A percentile compares a stretch with the other conserved stretches of the same genome.
Conservation (phyloP, 345 rosid genomes). For the Eucalyptus polybractea region DNA sequence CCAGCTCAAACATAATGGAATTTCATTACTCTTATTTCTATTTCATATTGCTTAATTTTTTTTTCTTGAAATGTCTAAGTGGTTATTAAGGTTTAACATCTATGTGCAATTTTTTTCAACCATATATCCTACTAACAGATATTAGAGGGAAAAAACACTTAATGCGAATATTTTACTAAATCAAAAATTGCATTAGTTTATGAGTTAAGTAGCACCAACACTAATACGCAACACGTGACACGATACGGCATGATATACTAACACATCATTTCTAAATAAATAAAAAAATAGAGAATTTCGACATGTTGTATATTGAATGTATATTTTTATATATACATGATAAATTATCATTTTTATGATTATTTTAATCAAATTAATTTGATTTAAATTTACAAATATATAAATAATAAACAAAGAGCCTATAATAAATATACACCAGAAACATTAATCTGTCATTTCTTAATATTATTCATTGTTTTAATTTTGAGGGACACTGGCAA, state of each 20-base stretch:
- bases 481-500: rapidly evolving
- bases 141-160: not conserved
- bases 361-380: too few relatives aligned
- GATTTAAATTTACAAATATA: too few relatives aligned
- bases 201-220: rapidly evolving
- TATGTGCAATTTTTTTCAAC: not conserved
- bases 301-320: rapidly evolving
- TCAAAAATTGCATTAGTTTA: not conserved
- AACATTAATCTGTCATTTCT: rapidly evolving
- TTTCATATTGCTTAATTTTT: not conserved
- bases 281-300: rapidly evolving
- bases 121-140: not conserved
- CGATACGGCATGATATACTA: rapidly evolving
- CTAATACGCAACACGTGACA: rapidly evolving
- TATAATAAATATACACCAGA: rapidly evolving
- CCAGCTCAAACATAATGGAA: not conserved
- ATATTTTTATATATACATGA: too few relatives aligned
- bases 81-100: not conserved
- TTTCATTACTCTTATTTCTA: not conserved
- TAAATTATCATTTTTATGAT: too few relatives aligned
- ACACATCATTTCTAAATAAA: too few relatives aligned
- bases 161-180: not conserved
- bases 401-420: too few relatives aligned
- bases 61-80: not conserved
- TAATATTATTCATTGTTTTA: too few relatives aligned